phyloP scores from a whole-genome alignment of 192 early-diverging fungal genomes.

The Coemansia sp. region DNA sequence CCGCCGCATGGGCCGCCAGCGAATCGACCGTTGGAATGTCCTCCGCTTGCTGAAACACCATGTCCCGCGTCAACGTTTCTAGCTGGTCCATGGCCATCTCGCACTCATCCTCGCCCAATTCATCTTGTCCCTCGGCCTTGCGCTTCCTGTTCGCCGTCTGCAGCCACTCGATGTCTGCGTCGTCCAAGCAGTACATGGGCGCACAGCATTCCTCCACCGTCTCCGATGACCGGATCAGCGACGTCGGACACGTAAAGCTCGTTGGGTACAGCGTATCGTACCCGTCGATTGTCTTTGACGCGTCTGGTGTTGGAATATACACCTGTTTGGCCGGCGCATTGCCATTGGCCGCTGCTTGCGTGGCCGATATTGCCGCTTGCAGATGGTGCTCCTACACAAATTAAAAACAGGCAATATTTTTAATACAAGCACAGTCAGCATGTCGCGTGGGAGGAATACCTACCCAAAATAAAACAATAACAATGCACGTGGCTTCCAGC shows the following conservation, averaged over 20 bases:
- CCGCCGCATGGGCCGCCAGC: slow-evolving; percentile 36
- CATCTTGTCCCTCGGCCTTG: background rate
- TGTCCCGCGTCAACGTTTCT: slow-evolving; percentile 71
- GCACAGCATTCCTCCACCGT: slow-evolving; percentile 86
- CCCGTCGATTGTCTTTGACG: slow-evolving; percentile 65
- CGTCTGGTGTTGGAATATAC: slow-evolving; percentile 94
- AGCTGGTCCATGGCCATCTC: slow-evolving; percentile 78
- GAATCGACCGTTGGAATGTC: slow-evolving; percentile 45
- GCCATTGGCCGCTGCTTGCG: slow-evolving; percentile 64
- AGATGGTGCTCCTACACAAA: slow-evolving; percentile 84
- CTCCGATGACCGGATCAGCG: slow-evolving; percentile 83
- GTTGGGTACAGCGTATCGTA: slow-evolving; percentile 71
- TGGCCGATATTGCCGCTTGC: slow-evolving; percentile 85
- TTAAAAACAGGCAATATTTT: background rate
- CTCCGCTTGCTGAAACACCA: slow-evolving; percentile 43
- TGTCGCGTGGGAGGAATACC: too few relatives aligned
- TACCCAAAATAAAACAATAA: too few relatives aligned
- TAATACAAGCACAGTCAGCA: too few relatives aligned
- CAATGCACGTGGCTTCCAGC: too few relatives aligned
- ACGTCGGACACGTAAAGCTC: slow-evolving; percentile 70
- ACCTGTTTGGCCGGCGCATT: slow-evolving; percentile 57
- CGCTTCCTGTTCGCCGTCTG: slow-evolving; percentile 20
- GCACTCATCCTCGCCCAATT: slow-evolving; percentile 69
- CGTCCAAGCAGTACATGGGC: slow-evolving; percentile 87
- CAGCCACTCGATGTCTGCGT: slow-evolving; percentile 78